Percentiles rank a stretch among this genome's conserved stretches.
phyloP scores from a whole-genome alignment of 306 rosid species.

The Adenanthera pavonina region DNA sequence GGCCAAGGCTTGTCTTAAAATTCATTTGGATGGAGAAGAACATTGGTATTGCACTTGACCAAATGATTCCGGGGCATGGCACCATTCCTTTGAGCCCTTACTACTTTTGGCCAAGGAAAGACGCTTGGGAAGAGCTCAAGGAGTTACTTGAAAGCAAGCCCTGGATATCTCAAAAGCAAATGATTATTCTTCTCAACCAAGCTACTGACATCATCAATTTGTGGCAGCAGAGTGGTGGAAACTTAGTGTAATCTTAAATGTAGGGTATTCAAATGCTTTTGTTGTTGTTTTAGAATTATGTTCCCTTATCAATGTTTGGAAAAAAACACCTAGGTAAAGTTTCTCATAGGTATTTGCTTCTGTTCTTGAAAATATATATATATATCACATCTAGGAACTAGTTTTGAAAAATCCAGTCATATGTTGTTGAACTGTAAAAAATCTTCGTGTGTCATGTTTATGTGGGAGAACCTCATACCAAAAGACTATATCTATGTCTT shows the following conservation, averaged over 20 bases:
- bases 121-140: constrained; percentile 99
- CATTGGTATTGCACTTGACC: constrained; percentile 89
- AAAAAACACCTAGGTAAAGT: not conserved
- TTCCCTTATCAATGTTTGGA: not conserved
- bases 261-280: constrained; percentile 15
- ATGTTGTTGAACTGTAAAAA: not conserved
- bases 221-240: constrained; percentile 99
- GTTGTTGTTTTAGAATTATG: constrained; percentile 36
- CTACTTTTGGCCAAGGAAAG: constrained; percentile 98
- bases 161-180: constrained; percentile 97
- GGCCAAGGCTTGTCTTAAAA: constrained; percentile 84
- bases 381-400: not conserved
- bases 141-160: constrained; percentile 91
- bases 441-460: not conserved
- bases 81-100: constrained; percentile 91
- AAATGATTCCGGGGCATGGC: constrained; percentile 81
- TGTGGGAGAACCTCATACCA: not conserved
- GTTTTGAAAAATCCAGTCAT: not conserved
- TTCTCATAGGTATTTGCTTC: not conserved
- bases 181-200: constrained; percentile 98
- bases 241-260: constrained; percentile 54
- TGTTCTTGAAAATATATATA: not conserved
- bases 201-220: constrained; percentile 94
- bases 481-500: not conserved
- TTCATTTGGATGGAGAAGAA: constrained; percentile 99